phyloP scores from a whole-genome alignment of 805 yeast species.

The Ogataea salicorniae region DNA sequence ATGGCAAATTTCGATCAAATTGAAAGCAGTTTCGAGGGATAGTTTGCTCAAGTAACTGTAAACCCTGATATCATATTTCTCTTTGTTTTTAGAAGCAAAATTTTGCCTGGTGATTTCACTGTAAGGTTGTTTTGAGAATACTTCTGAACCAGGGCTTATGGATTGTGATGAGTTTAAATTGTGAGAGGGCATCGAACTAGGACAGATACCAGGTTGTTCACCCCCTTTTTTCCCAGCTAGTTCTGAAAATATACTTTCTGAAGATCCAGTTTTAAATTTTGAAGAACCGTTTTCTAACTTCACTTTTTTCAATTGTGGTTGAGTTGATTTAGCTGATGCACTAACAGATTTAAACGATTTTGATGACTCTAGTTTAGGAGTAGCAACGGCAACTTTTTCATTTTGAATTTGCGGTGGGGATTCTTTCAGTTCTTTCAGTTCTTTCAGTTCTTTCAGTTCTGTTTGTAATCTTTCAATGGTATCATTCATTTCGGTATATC shows the following conservation, averaged over 20 bases:
- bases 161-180: not conserved
- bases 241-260: constrained; percentile 9
- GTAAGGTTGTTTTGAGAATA: not conserved
- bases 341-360: too few species aligned
- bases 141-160: not conserved
- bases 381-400: too few species aligned
- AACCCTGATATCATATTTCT: constrained; percentile 2
- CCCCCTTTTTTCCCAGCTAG: constrained; percentile 8
- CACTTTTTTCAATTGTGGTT: not conserved
- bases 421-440: not conserved
- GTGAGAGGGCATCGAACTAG: too few species aligned
- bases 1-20: constrained; percentile 15
- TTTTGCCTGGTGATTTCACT: not conserved
- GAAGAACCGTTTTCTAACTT: not conserved
- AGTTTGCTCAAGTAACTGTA: constrained; percentile 8
- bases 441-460: constrained; percentile 6
- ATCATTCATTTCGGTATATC: constrained; percentile 16
- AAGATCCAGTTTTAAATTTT: constrained; percentile 1
- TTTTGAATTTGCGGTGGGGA: too few species aligned
- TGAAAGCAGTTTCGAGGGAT: constrained; percentile 10
- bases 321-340: too few species aligned
- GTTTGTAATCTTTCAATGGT: constrained; percentile 11
- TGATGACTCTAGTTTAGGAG: too few species aligned
- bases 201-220: too few species aligned
- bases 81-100: not conserved